These are phyloP conservation scores for Cyberlindnera japonica DNA, from an alignment of 805 yeast species.

Conservation along the genomic window DNA sequence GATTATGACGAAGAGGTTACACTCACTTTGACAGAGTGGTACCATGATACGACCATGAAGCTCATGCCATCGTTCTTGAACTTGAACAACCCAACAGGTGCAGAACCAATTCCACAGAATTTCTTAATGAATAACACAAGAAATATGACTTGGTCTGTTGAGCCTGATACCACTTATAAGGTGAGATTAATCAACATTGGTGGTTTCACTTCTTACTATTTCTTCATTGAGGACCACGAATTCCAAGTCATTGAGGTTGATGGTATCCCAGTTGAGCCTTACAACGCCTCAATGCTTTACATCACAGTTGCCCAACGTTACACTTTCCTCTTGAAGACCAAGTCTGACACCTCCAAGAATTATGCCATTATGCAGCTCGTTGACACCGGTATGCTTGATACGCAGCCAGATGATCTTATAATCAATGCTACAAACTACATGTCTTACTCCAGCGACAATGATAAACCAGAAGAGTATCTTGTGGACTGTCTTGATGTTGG, in stretches of 20 bases:
- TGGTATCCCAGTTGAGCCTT: constrained; percentile 80
- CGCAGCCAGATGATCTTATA: constrained; percentile 56
- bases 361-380: constrained; percentile 79
- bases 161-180: constrained; percentile 83
- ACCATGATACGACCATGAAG: constrained; percentile 55
- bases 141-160: constrained; percentile 70
- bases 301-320: constrained; percentile 92
- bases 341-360: constrained; percentile 56
- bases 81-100: constrained; percentile 90
- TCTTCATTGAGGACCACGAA: constrained; percentile 84
- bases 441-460: constrained; percentile 48
- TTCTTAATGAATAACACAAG: constrained; percentile 78
- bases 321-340: constrained; percentile 73
- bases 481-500: constrained; percentile 47
- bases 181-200: constrained; percentile 82
- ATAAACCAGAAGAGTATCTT: constrained; percentile 34
- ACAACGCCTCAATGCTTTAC: constrained; percentile 65
- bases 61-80: constrained; percentile 56
- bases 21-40: constrained; percentile 81
- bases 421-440: constrained; percentile 76
- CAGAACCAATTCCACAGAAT: constrained; percentile 91
- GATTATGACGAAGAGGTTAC: constrained; percentile 78
- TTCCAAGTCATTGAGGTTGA: constrained; percentile 88
- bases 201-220: constrained; percentile 86
- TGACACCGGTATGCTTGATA: constrained; percentile 83